Base-by-base conservation (phyloP, 139 green algal genomes). In the Pseudopediastrum boryanum region DNA sequence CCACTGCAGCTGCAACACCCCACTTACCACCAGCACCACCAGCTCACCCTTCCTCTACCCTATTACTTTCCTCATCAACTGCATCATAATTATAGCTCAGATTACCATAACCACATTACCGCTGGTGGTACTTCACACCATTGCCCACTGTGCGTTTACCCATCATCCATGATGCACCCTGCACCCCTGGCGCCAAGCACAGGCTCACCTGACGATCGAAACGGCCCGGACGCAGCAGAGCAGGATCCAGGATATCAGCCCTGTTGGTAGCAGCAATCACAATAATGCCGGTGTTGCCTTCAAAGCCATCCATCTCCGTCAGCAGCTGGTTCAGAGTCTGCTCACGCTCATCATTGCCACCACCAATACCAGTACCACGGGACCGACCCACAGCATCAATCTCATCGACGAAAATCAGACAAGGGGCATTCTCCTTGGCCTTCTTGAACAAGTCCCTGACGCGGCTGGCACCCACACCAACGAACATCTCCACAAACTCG, bases 371-470 rank as follows among this genome's bases (percentile, higher is more conserved):
- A 38, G 96, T 95, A 44, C 96, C 96, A 67, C 96, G 93, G 70
- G 96, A 93, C 52, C 96, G 89, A 38, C 96, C 96, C 5, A 99
- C 96, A 9, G 96, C 96, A 79, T 99, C 96, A 80, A 99, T 99
- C 90, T 99, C 96, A 89, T 99, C 96, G 42, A 99, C 97, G 89
- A 99, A 99, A 67, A 99, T 88, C 84, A 99, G 98, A 94, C 96
- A 99, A 35, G 96, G 96, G 0, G 96, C 96, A 65, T 91, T 94
- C 84, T 94, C 88, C 88, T 92, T 92, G 64, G 88, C 87, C 91
- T 98, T 98, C 84, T 96, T 94, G 85, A 99, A 99, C 41, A 99
- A 93, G 80, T 99, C 97, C 27, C 97, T 84, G 64, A 99, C 95
- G 59, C 97, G 92, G 23, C 91, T 95, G 6, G 96, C 96, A 39